Evolutionary conservation across 371 early-diverging fungal species (phyloP), one percentile per base, ranked within the genome.

Genomic region (Zopfochytrium polystomum): DNA sequence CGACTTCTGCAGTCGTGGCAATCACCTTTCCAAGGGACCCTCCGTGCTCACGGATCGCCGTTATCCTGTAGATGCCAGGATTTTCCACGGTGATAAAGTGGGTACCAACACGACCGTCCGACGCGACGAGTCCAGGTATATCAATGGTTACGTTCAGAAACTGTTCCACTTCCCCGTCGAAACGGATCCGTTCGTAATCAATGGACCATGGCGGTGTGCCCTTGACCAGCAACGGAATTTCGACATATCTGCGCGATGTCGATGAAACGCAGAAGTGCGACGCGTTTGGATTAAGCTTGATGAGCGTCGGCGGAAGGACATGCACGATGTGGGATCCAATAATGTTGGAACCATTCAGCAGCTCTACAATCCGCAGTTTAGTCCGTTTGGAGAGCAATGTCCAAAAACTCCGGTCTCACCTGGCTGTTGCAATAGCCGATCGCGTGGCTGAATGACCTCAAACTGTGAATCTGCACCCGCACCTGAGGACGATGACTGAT

Each of bases 321-420:
- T 76, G 51, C 52, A 78, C 79, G 13, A 60, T 38, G 53, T 76
- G 76, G 2, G 74, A 74, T 29, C 79, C 79, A 3, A 68, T 18
- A 42, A 78, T 75, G 56, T 75, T 70, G 2, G 68, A 26, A 23
- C 60, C 62, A 46, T 71, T 51, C 34, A 52, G 32, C 44, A 54
- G 29, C 9, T 49, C 63, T 54, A 45, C 54, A 30, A 25, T 25
- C 4, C 31, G 25, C 13, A 2, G 11, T 25, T n/a, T 55, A 38
- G 3, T 27, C 32, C 15, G 35, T 18, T 1, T 1, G 26, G 15
- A 25, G n/a, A 42, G 9, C 3, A 18, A 26, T 51, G 2, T 1
- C 2, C 2, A 23, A 46, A 9, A 27, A n/a, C n/a, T 25, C 6
- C 5, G 29, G 13, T 20, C 15, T 27, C 23, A 47, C 44, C 48